Evolutionary conservation across 2,329 filamentous ascomycete genomes (phyloP).

Genomic region (Aureobasidium sp.): DNA sequence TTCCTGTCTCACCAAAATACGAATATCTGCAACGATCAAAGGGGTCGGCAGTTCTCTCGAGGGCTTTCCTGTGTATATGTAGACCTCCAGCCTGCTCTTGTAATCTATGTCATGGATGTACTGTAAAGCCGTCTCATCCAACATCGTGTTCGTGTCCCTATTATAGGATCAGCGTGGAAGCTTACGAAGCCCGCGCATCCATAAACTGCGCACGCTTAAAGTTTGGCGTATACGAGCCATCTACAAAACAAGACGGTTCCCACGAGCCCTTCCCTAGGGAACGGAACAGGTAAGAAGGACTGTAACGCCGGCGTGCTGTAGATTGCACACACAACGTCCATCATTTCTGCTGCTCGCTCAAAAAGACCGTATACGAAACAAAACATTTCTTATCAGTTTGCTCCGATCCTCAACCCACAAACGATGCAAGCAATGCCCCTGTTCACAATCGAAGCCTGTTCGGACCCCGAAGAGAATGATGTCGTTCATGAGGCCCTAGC

Average conservation of each 20-base stretch:
- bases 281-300: neutral
- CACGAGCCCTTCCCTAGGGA: neutral
- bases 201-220: neutral
- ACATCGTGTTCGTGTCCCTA: neutral
- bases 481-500: neutral
- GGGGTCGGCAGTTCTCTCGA: neutral
- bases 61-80: neutral
- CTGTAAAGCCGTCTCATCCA: neutral
- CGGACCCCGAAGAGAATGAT: neutral
- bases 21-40: neutral
- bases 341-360: neutral
- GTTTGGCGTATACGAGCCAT: slow-evolving; percentile 2
- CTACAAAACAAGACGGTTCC: neutral
- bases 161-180: neutral
- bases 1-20: neutral
- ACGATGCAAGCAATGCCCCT: neutral
- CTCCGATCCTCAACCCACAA: neutral
- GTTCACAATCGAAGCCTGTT: neutral
- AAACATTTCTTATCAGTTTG: neutral
- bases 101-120: neutral
- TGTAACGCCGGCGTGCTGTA: neutral
- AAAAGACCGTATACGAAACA: neutral
- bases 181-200: slow-evolving; percentile 1
- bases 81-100: neutral
- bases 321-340: neutral